Base-by-base conservation (phyloP, 371 early-diverging fungal species). In the Amoeboradix gromovi region DNA sequence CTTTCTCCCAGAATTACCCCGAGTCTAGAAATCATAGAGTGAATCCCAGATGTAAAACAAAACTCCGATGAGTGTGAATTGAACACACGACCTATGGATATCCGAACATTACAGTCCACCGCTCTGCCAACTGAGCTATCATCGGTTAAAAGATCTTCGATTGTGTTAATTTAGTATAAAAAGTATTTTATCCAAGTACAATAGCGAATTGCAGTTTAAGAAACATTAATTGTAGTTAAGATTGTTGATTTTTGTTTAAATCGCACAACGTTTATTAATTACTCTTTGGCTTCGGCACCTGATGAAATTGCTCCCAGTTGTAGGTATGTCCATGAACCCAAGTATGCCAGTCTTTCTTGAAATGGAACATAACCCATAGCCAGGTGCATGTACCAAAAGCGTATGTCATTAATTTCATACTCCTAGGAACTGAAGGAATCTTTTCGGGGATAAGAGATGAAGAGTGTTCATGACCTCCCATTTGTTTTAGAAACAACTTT, bases 1-100 rank as follows among this genome's bases (percentile, higher is more conserved):
- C n/a, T n/a, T n/a, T n/a, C n/a, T n/a, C n/a, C n/a, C n/a, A n/a
- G n/a, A n/a, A n/a, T n/a, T n/a, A n/a, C n/a, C n/a, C n/a, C n/a
- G n/a, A n/a, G n/a, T n/a, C n/a, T n/a, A n/a, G n/a, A n/a, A n/a
- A n/a, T n/a, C n/a, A n/a, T n/a, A n/a, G n/a, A n/a, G n/a, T n/a
- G n/a, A n/a, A n/a, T n/a, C n/a, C n/a, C n/a, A 48, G 48, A 22
- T 12, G 48, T 12, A 12, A 48, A 48, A 48, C 5, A 5, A 48
- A 12, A 12, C 22, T 48, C 48, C 48, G 48, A 48, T 48, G 48
- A 48, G 48, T 48, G 48, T 48, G 48, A 48, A 12, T 48, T 48
- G 48, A 48, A 48, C 48, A 48, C 48, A 48, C 48, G 48, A 48
- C 48, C 48, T 48, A 48, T 48, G 48, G 48, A 48, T 48, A 48